Evolutionary conservation across 1,284 basidiomycete genomes (phyloP), one percentile per base, ranked within the genome.

Genomic region (Mycena citricolor): DNA sequence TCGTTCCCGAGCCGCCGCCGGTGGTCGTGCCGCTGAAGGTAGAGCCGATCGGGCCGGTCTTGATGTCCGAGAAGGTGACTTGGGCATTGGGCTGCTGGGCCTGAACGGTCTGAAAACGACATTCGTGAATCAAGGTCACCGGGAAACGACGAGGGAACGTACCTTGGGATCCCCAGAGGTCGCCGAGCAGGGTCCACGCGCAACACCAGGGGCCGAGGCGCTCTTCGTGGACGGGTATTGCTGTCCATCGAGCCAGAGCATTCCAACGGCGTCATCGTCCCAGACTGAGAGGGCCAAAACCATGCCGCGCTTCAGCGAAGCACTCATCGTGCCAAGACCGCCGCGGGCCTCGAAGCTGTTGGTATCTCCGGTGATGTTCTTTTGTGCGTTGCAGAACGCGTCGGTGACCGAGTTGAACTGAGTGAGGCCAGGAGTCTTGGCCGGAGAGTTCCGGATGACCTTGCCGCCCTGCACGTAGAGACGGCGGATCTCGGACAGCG

Each of bases 41-140:
- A 38, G 73, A 69, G 53, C 69, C 70, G 54, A 79, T 69, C 58
- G 66, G 62, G 37, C 77, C 77, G 55, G 66, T 70, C 57, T 69
- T 71, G 67, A 79, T 77, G 73, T 78, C 76, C 28, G 75, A 77
- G 67, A 67, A 79, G 44, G 62, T 67, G 57, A 79, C 76, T 25
- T 62, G 60, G 26, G 70, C 67, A 58, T 60, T 66, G 39, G 66
- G 56, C 54, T 58, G 50, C 38, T 63, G 53, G 22, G 62, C 49
- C 61, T 77, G 74, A 56, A 79, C 69, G 23, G 44, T 49, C 45
- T 69, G 8, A 8, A 17, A 20, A 20, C n/a, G n/a, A n/a, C n/a
- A 20, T 29, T 35, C 7, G 23, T 13, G 7, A 6, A 22, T 7
- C 17, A 35, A 20, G 17, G 8, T 16, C 8, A 19, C 7, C 8